These are phyloP conservation scores for Sclerospora graminicola DNA, from an alignment of 352 stramenopile genomes.

Conservation along the genomic window DNA sequence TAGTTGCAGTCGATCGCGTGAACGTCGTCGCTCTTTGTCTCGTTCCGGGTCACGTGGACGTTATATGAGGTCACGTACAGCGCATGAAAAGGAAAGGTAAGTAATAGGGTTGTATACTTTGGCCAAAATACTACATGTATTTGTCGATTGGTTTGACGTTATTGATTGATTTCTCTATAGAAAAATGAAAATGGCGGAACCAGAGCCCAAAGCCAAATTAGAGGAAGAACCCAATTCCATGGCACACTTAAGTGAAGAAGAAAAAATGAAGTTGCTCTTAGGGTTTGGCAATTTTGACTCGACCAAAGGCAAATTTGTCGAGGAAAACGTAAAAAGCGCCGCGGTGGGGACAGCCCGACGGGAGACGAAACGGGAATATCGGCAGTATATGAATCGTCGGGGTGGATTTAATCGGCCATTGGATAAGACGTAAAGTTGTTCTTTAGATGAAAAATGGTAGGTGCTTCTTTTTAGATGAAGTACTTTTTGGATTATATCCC, in stretches of 20 bases:
- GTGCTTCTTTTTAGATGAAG: no score
- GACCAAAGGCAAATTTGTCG: constrained; percentile 89
- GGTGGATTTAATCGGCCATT: constrained; percentile 92
- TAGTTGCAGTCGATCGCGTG: constrained; percentile 15
- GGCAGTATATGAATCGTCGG: constrained; percentile 97
- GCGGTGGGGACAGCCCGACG: constrained; percentile 77
- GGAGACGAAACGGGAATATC: constrained; percentile 91
- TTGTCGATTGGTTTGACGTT: no score
- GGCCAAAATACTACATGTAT: no score
- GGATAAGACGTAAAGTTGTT: constrained; percentile 65
- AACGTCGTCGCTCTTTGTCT: no score
- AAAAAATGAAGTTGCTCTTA: constrained; percentile 32
- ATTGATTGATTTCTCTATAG: background rate
- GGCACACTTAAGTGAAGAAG: constrained; percentile 28
- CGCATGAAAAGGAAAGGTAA: background rate
- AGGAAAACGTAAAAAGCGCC: constrained; percentile 83
- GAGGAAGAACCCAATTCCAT: constrained; percentile 33
- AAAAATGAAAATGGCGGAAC: background rate
- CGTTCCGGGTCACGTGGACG: background rate
- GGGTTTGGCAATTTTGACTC: constrained; percentile 74
- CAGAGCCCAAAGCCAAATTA: constrained; percentile 27
- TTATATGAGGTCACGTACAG: constrained; percentile 3
- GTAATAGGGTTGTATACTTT: no score
- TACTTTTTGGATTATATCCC: no score
- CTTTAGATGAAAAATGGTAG: no score